These are phyloP conservation scores for Fusarium liriodendri DNA, from an alignment of 2,329 filamentous ascomycete genomes.

Conservation along the genomic window DNA sequence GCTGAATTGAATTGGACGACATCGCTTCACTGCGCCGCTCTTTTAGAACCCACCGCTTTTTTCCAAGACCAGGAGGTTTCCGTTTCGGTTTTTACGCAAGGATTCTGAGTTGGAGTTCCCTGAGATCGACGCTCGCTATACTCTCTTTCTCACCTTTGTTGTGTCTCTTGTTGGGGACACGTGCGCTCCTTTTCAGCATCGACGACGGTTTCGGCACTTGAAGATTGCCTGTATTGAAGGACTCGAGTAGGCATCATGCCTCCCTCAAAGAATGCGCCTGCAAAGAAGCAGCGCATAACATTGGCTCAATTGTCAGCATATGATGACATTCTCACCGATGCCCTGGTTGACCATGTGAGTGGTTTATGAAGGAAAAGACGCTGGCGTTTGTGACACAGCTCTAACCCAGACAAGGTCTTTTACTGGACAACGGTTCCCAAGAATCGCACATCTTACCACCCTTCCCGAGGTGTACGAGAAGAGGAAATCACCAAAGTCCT, in stretches of 20 bases:
- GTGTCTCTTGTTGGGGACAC: conserved; percentile 26
- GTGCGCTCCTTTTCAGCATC: conserved; percentile 34
- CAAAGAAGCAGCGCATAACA: conserved; percentile 80
- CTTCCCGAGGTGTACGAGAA: conserved; percentile 81
- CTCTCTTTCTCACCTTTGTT: conserved; percentile 26
- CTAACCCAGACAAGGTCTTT: conserved; percentile 72
- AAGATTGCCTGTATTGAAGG: background rate
- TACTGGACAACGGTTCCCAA: conserved; percentile 98
- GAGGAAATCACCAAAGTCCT: conserved; percentile 71
- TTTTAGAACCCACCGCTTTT: conserved; percentile 14
- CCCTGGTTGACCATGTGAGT: conserved; percentile 92
- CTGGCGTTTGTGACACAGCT: conserved; percentile 19
- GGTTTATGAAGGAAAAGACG: conserved; percentile 3
- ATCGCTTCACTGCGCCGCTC: conserved; percentile 22
- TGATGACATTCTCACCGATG: conserved; percentile 96
- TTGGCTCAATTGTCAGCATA: conserved; percentile 90
- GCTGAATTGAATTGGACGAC: conserved; percentile 38
- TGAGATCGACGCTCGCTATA: conserved; percentile 25
- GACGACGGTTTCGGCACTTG: conserved; percentile 2
- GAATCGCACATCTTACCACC: conserved; percentile 87
- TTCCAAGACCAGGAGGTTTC: background rate
- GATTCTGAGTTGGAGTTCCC: background rate
- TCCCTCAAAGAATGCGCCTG: conserved; percentile 48
- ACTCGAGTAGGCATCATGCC: conserved; percentile 47
- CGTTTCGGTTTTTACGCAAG: background rate